Percentiles rank a stretch among this genome's conserved stretches.
phyloP scores from a whole-genome alignment of 345 rosid species.

The Aquilaria malaccensis region DNA sequence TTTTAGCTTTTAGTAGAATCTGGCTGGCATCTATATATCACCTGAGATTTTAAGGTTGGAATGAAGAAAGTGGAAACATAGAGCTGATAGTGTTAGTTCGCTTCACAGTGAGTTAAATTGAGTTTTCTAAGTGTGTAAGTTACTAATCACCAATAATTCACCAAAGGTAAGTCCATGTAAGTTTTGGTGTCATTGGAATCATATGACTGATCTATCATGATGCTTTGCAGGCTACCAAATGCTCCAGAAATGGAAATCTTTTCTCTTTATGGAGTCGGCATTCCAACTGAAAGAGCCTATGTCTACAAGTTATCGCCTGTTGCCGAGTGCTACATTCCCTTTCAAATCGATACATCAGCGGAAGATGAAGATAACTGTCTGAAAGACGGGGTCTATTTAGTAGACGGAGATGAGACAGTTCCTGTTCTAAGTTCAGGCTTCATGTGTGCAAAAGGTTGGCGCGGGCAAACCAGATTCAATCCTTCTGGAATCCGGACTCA shows the following conservation, averaged over 20 bases:
- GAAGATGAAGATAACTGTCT: slow-evolving; percentile 61
- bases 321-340: slow-evolving; percentile 81
- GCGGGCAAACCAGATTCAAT: slow-evolving; percentile 88
- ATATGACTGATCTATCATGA: slow-evolving; percentile 1
- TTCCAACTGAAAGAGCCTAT: slow-evolving; percentile 91
- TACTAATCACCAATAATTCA: too few species aligned
- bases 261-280: slow-evolving; percentile 88
- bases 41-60: too few species aligned
- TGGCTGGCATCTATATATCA: too few species aligned
- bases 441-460: slow-evolving; percentile 97
- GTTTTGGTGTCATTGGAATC: neutral
- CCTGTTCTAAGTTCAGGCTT: slow-evolving; percentile 84
- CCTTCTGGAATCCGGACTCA: slow-evolving; percentile 76
- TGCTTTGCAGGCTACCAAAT: slow-evolving; percentile 60
- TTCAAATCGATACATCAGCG: slow-evolving; percentile 76
- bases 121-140: too few species aligned
- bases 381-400: slow-evolving; percentile 75
- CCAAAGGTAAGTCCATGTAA: too few species aligned
- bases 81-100: too few species aligned
- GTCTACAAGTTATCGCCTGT: slow-evolving; percentile 62
- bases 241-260: slow-evolving; percentile 93
- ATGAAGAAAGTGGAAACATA: too few species aligned
- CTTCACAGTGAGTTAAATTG: too few species aligned
- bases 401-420: slow-evolving; percentile 91
- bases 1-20: too few species aligned